Evolutionary conservation across 2,329 filamentous ascomycete genomes (phyloP), one percentile per base, ranked within the genome.

Genomic region (Xylariaceae sp.): DNA sequence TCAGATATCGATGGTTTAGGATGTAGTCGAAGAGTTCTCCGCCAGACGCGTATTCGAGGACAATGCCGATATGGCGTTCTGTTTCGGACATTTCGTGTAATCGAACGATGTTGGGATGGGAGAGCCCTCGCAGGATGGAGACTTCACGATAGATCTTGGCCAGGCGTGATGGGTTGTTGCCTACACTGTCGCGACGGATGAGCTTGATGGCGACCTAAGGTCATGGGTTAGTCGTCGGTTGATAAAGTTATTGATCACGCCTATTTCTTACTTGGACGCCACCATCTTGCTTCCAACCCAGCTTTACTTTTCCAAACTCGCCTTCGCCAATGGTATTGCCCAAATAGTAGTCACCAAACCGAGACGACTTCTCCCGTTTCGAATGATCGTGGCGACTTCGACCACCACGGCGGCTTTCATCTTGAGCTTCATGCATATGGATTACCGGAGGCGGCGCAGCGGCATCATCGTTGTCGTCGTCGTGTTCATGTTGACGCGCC

Each of bases 81-180:
- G 95, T 98, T 76, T 98, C 94, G 26, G 97, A 93, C 91, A 99
- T 98, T 76, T 99, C 96, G 75, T 98, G 94, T 48, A 99, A 80
- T 60, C 91, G 88, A 50, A 99, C 95, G 72, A 99, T 99, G 73
- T 99, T 99, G 17, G 94, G 93, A 74, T 99, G 95, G 36, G 93
- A 90, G 40, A 96, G 87, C 66, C 88, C 91, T 58, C 87, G 85
- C 46, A 99, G 80, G 68, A 99, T 99, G 39, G 91, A 86, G 60
- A 99, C 96, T 75, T 99, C 95, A 61, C 95, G 92, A 77, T 97
- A 93, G 68, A 99, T 99, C 78, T 99, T 99, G 71, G 92, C 91
- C 60, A 99, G 81, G 47, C 95, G 87, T 56, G 88, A 92, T 3
- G 93, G 91, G 72, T 98, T 97, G 62, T 86, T 88, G 43, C 93